Percentiles rank a stretch among this genome's conserved stretches.
Evolutionary conservation across 1,284 basidiomycete genomes (phyloP).

Genomic region (Sanguinoderma infundibulare): DNA sequence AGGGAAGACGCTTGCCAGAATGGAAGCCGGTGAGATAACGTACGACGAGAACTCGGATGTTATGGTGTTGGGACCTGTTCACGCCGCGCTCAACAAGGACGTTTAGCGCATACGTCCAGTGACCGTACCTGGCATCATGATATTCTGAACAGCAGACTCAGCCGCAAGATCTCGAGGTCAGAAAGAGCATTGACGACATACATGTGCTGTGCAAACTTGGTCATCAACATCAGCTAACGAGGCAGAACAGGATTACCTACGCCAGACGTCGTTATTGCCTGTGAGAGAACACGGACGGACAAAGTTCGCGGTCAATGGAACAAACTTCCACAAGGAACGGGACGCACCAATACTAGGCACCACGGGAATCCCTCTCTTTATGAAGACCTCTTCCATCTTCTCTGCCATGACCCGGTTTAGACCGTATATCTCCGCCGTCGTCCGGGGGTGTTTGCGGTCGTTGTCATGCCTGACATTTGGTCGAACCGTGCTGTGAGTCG

Average conservation of each 20-base stretch:
- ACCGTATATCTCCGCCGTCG: slow-evolving; percentile 80
- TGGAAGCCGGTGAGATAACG: slow-evolving; percentile 30
- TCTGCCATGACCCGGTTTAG: slow-evolving; percentile 73
- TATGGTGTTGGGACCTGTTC: slow-evolving; percentile 77
- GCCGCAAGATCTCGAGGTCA: slow-evolving; percentile 5
- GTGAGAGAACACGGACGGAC: slow-evolving; percentile 13
- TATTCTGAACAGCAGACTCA: slow-evolving; percentile 51
- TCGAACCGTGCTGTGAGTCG: slow-evolving; percentile 1
- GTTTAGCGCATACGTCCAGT: background rate
- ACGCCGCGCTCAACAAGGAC: slow-evolving; percentile 8
- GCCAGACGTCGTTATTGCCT: slow-evolving; percentile 91
- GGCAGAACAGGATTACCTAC: slow-evolving; percentile 48
- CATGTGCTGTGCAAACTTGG: slow-evolving; percentile 56
- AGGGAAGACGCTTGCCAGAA: slow-evolving; percentile 12
- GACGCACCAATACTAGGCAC: slow-evolving; percentile 80
- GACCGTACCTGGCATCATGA: slow-evolving; percentile 59
- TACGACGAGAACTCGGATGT: slow-evolving; percentile 79
- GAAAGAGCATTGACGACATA: slow-evolving; percentile 42
- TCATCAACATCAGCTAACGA: slow-evolving; percentile 8
- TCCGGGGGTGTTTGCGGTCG: slow-evolving; percentile 81
- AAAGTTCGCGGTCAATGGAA: slow-evolving; percentile 10
- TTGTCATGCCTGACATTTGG: slow-evolving; percentile 76
- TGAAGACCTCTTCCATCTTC: slow-evolving; percentile 76
- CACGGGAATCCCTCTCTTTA: slow-evolving; percentile 74
- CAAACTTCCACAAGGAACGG: slow-evolving; percentile 8